Evolutionary conservation across 73 alveolate species (phyloP).

Genomic region (Paramecium sonneborni): DNA sequence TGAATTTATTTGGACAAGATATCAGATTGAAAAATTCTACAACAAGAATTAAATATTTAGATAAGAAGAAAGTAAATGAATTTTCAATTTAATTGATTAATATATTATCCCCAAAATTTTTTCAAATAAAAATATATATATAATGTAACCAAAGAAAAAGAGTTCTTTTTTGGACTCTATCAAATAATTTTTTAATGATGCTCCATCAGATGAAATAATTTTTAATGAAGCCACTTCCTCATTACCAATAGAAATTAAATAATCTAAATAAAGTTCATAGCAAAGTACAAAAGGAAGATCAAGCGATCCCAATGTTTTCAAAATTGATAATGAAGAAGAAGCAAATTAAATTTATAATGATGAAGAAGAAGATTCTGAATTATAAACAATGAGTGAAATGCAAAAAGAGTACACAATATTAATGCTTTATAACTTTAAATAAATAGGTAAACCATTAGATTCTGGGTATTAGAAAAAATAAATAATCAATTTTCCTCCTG

Average conservation of each 20-base stretch:
- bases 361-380: not conserved
- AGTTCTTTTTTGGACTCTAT: conserved; percentile 4
- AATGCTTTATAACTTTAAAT: not conserved
- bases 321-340: not conserved
- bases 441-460: conserved; percentile 29
- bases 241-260: not conserved
- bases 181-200: conserved; percentile 7
- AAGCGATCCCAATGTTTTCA: not conserved
- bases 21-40: not conserved
- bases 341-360: not conserved
- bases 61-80: not conserved
- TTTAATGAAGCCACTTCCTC: conserved; percentile 5
- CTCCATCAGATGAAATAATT: not conserved
- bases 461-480: not conserved
- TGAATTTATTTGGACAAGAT: not conserved
- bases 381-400: not conserved
- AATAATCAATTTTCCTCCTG: conserved; percentile 42
- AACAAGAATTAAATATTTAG: not conserved
- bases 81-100: not conserved
- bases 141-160: conserved; percentile 30
- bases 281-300: not conserved
- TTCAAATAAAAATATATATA: not conserved
- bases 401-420: conserved; percentile 19
- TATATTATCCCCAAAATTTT: not conserved
- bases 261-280: not conserved